Percentiles rank a stretch among this genome's conserved stretches.
Conservation (phyloP, 2,329 filamentous ascomycete species). For the Colletotrichum phormii region DNA sequence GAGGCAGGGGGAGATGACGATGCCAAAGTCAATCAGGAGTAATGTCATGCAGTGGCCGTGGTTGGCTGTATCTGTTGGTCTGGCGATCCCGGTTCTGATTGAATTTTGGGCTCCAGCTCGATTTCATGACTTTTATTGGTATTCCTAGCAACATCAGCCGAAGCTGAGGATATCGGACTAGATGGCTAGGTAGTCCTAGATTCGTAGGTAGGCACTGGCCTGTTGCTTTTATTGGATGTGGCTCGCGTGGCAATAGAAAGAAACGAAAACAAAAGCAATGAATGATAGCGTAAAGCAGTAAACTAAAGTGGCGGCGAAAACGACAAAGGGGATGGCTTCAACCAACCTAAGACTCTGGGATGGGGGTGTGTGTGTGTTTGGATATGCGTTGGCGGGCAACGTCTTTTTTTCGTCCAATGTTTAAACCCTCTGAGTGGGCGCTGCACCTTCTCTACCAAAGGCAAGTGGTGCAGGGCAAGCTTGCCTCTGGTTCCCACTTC, state of each 20-base stretch:
- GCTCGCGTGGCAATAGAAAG: neutral
- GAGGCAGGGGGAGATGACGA: slow-evolving; percentile 18
- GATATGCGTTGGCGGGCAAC: slow-evolving; percentile 23
- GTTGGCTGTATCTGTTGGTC: neutral
- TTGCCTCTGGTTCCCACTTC: neutral
- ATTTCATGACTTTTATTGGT: neutral
- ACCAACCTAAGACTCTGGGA: neutral
- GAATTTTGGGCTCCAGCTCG: neutral
- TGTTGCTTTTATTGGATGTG: neutral
- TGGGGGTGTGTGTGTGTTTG: slow-evolving; percentile 17
- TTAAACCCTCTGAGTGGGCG: neutral
- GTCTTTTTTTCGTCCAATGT: slow-evolving; percentile 25
- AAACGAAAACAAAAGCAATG: neutral
- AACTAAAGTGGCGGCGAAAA: neutral
- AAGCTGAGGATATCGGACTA: neutral
- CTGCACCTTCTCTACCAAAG: neutral
- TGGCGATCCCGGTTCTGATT: neutral
- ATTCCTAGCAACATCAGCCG: neutral
- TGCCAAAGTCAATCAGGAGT: slow-evolving; percentile 19
- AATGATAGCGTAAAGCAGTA: too few species aligned
- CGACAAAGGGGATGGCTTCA: neutral
- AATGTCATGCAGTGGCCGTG: slow-evolving; percentile 32
- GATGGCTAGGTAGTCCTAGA: neutral
- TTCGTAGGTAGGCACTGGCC: neutral
- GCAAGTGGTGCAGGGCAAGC: too few species aligned